Evolutionary conservation across 495 filamentous ascomycete genomes (phyloP).

Genomic region (Aspergillus campestris): DNA sequence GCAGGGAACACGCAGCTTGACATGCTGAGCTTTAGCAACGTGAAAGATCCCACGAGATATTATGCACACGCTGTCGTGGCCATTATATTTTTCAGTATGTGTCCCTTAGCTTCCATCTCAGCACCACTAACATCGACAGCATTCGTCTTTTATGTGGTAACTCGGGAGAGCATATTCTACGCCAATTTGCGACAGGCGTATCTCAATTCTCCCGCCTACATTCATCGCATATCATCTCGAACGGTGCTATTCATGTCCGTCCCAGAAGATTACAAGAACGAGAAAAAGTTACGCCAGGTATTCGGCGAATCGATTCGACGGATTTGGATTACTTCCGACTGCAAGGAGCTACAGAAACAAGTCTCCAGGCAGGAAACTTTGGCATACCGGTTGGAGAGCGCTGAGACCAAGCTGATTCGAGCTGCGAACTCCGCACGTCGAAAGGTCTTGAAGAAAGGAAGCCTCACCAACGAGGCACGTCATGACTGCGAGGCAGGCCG

Average conservation of each 20-base stretch:
- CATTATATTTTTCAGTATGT: slow-evolving; percentile 49
- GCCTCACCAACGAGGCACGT: slow-evolving; percentile 15
- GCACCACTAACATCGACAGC: slow-evolving; percentile 24
- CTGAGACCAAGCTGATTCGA: slow-evolving; percentile 57
- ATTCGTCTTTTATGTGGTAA: slow-evolving; percentile 58
- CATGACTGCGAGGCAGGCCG: slow-evolving; percentile 38
- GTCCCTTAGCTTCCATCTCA: background rate
- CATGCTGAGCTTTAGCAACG: slow-evolving; percentile 58
- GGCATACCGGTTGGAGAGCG: slow-evolving; percentile 52
- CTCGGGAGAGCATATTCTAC: slow-evolving; percentile 60
- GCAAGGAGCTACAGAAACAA: slow-evolving; percentile 45
- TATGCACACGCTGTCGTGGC: slow-evolving; percentile 54
- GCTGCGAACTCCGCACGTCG: slow-evolving; percentile 47
- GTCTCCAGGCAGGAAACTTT: slow-evolving; percentile 52
- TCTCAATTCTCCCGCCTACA: slow-evolving; percentile 58
- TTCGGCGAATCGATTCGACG: slow-evolving; percentile 52
- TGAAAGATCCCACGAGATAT: slow-evolving; percentile 41
- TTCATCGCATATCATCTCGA: slow-evolving; percentile 55
- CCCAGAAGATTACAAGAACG: slow-evolving; percentile 49
- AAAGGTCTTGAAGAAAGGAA: slow-evolving; percentile 30
- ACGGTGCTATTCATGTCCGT: slow-evolving; percentile 65
- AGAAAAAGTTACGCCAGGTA: slow-evolving; percentile 46
- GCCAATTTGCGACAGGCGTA: slow-evolving; percentile 64
- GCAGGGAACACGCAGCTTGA: slow-evolving; percentile 52
- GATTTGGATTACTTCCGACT: slow-evolving; percentile 55